phyloP scores from a whole-genome alignment of 2,329 filamentous ascomycete genomes.

The Ceratocystis cacaofunesta region DNA sequence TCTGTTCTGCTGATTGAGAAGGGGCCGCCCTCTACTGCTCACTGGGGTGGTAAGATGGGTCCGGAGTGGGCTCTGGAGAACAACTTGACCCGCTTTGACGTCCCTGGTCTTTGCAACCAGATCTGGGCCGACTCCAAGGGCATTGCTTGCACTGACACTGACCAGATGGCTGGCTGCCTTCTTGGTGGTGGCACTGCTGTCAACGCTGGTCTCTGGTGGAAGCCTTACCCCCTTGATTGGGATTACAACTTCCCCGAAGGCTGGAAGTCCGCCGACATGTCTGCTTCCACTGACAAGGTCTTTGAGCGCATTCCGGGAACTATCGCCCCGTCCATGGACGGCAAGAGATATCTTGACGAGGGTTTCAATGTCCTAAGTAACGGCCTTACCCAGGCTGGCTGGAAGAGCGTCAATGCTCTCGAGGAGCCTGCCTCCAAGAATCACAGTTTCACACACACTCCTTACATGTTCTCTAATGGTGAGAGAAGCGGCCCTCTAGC shows the following conservation, averaged over 20 bases:
- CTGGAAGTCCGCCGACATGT: slow-evolving; percentile 53
- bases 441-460: slow-evolving; percentile 45
- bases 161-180: slow-evolving; percentile 58
- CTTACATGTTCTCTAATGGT: slow-evolving; percentile 52
- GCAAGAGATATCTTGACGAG: slow-evolving; percentile 50
- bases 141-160: slow-evolving; percentile 53
- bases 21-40: slow-evolving; percentile 46
- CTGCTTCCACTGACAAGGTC: slow-evolving; percentile 41
- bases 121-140: slow-evolving; percentile 50
- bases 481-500: slow-evolving; percentile 55
- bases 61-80: slow-evolving; percentile 47
- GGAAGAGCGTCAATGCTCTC: slow-evolving; percentile 44
- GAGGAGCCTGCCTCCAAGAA: slow-evolving; percentile 48
- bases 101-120: slow-evolving; percentile 56
- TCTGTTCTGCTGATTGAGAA: slow-evolving; percentile 50
- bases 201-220: slow-evolving; percentile 56
- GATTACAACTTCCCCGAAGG: slow-evolving; percentile 57
- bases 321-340: slow-evolving; percentile 49
- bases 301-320: slow-evolving; percentile 60
- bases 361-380: slow-evolving; percentile 47
- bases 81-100: slow-evolving; percentile 54
- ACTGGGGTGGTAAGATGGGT: slow-evolving; percentile 47
- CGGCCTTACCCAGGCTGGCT: slow-evolving; percentile 45
- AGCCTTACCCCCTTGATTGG: slow-evolving; percentile 50
- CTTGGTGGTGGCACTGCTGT: slow-evolving; percentile 52